phyloP scores from a whole-genome alignment of 2,329 filamentous ascomycete genomes.

The Rutstroemia sydowiana region DNA sequence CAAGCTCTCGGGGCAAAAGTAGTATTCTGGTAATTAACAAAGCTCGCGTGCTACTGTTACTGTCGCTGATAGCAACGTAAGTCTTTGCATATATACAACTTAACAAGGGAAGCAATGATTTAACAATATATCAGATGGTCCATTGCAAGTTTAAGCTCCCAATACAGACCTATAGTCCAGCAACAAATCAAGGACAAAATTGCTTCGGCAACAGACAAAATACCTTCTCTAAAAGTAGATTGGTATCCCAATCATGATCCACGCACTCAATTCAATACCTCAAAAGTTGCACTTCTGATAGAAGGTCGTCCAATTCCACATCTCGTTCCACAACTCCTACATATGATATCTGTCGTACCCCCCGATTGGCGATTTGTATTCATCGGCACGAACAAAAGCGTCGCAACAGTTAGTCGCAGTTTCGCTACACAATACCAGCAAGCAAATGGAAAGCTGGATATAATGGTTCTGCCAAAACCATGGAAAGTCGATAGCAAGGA shows the following conservation, averaged over 20 bases:
- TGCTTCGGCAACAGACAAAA: conserved; percentile 22
- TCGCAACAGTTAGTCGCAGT: conserved; percentile 38
- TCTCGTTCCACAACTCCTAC: conserved; percentile 46
- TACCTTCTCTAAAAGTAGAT: conserved; percentile 27
- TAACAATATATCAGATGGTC: conserved; percentile 36
- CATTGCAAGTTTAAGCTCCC: conserved; percentile 37
- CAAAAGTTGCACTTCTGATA: conserved; percentile 44
- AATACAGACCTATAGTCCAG: conserved; percentile 38
- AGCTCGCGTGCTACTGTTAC: conserved; percentile 17
- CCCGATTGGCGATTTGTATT: conserved; percentile 51
- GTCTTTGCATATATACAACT: conserved; percentile 5
- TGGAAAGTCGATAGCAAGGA: conserved; percentile 34
- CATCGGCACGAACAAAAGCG: conserved; percentile 41
- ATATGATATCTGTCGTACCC: conserved; percentile 50
- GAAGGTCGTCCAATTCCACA: conserved; percentile 43
- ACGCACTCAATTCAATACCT: conserved; percentile 34
- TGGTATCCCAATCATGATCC: conserved; percentile 24
- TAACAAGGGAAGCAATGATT: not conserved
- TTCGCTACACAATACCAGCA: conserved; percentile 43
- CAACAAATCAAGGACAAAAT: conserved; percentile 25
- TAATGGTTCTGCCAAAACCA: conserved; percentile 11
- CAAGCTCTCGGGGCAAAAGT: conserved; percentile 15
- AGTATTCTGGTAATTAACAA: conserved; percentile 22
- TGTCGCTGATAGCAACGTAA: conserved; percentile 26
- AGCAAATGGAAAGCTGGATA: conserved; percentile 37